Conservation (phyloP, 2,329 filamentous ascomycete species). For the Talaromyces islandicus region DNA sequence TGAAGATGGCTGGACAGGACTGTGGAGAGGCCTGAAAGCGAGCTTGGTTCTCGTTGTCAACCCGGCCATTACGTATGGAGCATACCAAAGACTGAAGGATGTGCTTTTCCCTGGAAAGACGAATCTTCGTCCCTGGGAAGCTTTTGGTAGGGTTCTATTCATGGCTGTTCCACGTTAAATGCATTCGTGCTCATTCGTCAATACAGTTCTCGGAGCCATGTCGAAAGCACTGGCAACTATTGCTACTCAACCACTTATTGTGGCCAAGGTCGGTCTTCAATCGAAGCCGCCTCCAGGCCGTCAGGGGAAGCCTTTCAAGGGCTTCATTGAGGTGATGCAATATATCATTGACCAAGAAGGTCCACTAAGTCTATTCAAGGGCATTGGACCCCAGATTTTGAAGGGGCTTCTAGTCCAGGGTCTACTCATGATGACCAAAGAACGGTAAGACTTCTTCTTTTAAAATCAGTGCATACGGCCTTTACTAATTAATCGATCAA, state of each 20-base stretch:
- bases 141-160: slow-evolving; percentile 59
- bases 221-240: slow-evolving; percentile 92
- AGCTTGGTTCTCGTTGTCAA: slow-evolving; percentile 94
- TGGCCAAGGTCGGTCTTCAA: slow-evolving; percentile 94
- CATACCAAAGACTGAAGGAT: slow-evolving; percentile 82
- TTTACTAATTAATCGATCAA: background rate
- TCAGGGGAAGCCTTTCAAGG: slow-evolving; percentile 86
- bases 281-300: slow-evolving; percentile 81
- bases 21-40: slow-evolving; percentile 94
- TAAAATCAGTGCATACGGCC: background rate
- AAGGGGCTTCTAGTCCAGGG: slow-evolving; percentile 94
- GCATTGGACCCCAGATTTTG: slow-evolving; percentile 85
- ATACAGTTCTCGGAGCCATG: slow-evolving; percentile 75
- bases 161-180: slow-evolving; percentile 19
- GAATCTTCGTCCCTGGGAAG: slow-evolving; percentile 74
- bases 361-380: slow-evolving; percentile 80
- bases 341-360: slow-evolving; percentile 92
- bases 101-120: slow-evolving; percentile 70
- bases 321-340: slow-evolving; percentile 87
- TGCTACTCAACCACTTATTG: slow-evolving; percentile 88
- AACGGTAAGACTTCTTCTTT: slow-evolving; percentile 59
- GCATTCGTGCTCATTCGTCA: slow-evolving; percentile 25
- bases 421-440: slow-evolving; percentile 98
- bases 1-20: slow-evolving; percentile 79
- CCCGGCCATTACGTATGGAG: slow-evolving; percentile 94